Base-by-base conservation (phyloP, 768 basidiomycete species). In the Rhodotorula sphaerocarpa region DNA sequence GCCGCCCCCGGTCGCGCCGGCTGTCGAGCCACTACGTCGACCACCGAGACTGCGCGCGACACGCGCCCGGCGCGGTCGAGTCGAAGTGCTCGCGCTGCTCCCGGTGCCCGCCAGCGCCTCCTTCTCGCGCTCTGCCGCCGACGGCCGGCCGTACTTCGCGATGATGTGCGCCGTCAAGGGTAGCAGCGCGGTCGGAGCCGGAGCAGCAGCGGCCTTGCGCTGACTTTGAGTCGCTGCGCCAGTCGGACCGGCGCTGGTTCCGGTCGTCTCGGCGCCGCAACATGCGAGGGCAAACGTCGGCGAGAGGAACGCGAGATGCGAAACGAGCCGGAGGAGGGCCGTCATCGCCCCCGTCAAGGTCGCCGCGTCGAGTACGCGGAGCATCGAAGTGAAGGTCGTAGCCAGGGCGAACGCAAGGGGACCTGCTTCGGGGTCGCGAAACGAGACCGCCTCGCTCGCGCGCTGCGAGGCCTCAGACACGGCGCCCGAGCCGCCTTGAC, bases 271-370 rank as follows among this genome's bases (percentile, higher is more conserved):
- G 23, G 25, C 34, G 7, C 33, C 33, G 36, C 48, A 27, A 12
- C 34, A 27, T n/a, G 30, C 45, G 44, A 12, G 20, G 20, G n/a
- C 36, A 42, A 47, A 46, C 36, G 28, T 14, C 2, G 62, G 62
- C 34, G 55, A 64, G 39, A 61, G 52, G 41, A 61, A 61, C 21
- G 57, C 45, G 47, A 68, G 63, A 14, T 47, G n/a, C 39, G 51
- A 34, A 23, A 64, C 1, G 14, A 68, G 52, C 7, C 44, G 30
- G n/a, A 68, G 39, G 36, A 64, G 59, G 6, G 59, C 56, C 12
- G 59, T 64, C 30, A 68, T 44, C 20, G 67, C 52, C 12, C 61
- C 61, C 10, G 54, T 9, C 16, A 68, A 43, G 25, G 56, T 47
- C 3, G 59, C 63, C 1, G 43, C 21, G 2, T 68, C 56, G 25